Evolutionary conservation across 73 alveolate genomes (phyloP).

Genomic region (Stentor roeselii): DNA sequence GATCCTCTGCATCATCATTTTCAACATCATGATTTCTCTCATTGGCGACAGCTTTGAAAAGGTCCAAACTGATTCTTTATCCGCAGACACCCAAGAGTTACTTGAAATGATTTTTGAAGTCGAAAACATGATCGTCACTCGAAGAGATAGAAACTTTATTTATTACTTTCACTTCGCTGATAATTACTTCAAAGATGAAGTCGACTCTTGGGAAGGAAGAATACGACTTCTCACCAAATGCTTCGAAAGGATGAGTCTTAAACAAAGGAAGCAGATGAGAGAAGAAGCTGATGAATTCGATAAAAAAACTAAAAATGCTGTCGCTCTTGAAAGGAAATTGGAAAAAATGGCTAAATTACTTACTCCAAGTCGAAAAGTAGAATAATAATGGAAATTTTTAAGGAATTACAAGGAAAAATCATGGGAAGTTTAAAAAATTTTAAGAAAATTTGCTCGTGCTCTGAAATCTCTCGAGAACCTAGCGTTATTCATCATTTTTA

Average conservation of each 20-base stretch:
- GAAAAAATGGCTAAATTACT: background rate
- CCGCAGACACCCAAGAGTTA: conserved; percentile 8
- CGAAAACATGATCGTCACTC: conserved; percentile 1
- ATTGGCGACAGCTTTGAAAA: background rate
- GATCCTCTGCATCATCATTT: background rate
- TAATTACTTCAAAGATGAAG: background rate
- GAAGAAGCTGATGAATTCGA: background rate
- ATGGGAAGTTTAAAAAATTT: no score
- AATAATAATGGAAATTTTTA: no score
- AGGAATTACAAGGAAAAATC: no score
- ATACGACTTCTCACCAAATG: background rate
- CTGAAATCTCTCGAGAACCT: no score
- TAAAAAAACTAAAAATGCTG: background rate
- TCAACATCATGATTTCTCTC: background rate
- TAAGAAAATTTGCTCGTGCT: no score
- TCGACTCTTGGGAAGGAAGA: conserved; percentile 10
- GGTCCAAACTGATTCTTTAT: background rate
- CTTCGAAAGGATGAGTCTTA: background rate
- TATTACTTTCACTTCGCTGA: background rate
- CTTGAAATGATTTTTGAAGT: conserved; percentile 20
- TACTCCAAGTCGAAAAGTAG: no score
- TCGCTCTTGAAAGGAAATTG: background rate
- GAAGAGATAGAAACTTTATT: background rate
- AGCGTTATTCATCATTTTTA: no score
- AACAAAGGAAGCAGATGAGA: background rate